Conservation (phyloP, 2,329 filamentous ascomycete genomes). For the Colletotrichum gigasporum region DNA sequence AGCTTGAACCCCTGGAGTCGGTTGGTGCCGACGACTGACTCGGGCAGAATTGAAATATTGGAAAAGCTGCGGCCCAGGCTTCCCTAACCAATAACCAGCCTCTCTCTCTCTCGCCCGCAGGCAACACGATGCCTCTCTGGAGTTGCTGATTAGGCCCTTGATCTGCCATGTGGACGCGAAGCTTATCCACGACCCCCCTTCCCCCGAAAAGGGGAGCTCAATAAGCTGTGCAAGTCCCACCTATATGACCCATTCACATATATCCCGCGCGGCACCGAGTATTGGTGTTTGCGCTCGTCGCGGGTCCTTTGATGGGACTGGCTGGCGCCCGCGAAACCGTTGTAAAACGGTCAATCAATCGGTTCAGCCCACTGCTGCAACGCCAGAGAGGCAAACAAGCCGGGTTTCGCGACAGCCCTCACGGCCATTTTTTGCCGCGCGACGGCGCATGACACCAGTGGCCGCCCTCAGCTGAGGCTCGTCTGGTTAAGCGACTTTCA, state of each 20-base stretch:
- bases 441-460: background rate
- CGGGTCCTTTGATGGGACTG: too few relatives aligned
- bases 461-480: background rate
- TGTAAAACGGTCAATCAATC: background rate
- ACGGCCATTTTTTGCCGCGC: background rate
- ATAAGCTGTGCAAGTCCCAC: background rate
- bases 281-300: too few relatives aligned
- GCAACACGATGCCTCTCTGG: background rate
- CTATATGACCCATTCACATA: background rate
- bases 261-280: background rate
- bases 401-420: background rate
- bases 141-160: background rate
- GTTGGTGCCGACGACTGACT: slow-evolving; percentile 16
- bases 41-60: slow-evolving; percentile 26
- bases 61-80: background rate
- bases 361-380: background rate
- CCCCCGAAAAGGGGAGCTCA: background rate
- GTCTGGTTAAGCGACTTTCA: background rate
- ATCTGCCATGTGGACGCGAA: background rate
- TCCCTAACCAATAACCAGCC: slow-evolving; percentile 1
- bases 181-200: background rate
- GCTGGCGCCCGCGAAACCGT: slow-evolving; percentile 8
- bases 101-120: background rate
- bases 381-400: background rate
- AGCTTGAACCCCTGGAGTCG: background rate